Base-by-base conservation (phyloP, 306 rosid species). In the Sphenostylis stenocarpa region DNA sequence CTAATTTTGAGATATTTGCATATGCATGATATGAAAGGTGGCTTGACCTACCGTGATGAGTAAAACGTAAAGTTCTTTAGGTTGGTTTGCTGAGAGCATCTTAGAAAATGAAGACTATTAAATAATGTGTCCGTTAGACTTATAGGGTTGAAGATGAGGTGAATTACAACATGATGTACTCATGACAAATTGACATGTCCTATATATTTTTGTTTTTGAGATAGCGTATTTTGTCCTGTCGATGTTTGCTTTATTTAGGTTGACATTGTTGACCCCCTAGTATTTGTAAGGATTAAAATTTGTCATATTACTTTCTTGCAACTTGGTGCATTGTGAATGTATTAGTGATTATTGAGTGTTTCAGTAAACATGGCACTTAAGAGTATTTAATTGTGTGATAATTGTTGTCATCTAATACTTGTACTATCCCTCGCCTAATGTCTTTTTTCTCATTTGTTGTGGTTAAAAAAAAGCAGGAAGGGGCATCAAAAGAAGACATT, bases 401-500 rank as follows among this genome's bases (percentile, higher is more conserved):
- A 63, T 55, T 62, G 49, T 63, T 79, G 76, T 47, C n/a, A 45
- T 34, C 16, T 41, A 48, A 70, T 68, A 62, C 63, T 65, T 61
- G 21, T 41, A 24, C 36, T 77, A 19, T 44, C 68, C 64, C 67
- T 53, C 39, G 62, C 14, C 23, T 77, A 19, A 43, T 73, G 26
- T 28, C 36, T 36, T 48, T 65, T 38, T 48, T 38, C 34, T 63
- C 73, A 34, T 60, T 79, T 77, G 75, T 72, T 73, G 67, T 56
- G 77, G 71, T 13, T 55, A 63, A 60, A 73, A 80, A 55, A 76
- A 81, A 75, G 72, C 93, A 95, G 99, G 99, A 95, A 77, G 99
- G 99, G 44, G 97, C 99, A 72, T 83, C 99, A 64, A 90, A 89
- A 84, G 96, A 95, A 82, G 99, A 95, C 77, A 80, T 95, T 70